Percentiles rank a stretch among this genome's conserved stretches.
Evolutionary conservation across 1,139 yeast species (phyloP).

Genomic region (Pichia sp.): DNA sequence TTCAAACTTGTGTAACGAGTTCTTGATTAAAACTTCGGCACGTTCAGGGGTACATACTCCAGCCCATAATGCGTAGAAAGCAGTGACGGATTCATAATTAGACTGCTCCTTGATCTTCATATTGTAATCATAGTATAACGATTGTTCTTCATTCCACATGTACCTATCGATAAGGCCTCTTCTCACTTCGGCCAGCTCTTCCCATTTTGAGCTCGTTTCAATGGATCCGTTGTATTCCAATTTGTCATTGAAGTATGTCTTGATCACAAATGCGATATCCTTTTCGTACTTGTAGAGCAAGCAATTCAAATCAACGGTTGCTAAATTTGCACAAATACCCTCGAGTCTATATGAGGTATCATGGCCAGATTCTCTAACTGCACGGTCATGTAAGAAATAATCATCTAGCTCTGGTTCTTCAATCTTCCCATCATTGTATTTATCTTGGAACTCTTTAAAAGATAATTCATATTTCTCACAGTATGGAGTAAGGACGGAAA

Average conservation of each 20-base stretch:
- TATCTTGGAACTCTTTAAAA: slow-evolving; percentile 66
- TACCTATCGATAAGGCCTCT: slow-evolving; percentile 60
- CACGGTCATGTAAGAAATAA: slow-evolving; percentile 90
- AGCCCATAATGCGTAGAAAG: slow-evolving; percentile 94
- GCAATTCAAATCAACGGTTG: slow-evolving; percentile 88
- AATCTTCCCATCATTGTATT: slow-evolving; percentile 67
- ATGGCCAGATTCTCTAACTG: slow-evolving; percentile 96
- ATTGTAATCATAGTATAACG: slow-evolving; percentile 85
- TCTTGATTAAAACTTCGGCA: slow-evolving; percentile 60
- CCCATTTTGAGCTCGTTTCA: slow-evolving; percentile 61
- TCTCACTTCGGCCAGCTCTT: slow-evolving; percentile 51
- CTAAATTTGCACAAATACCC: slow-evolving; percentile 85
- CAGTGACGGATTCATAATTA: slow-evolving; percentile 82
- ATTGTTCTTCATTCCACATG: slow-evolving; percentile 81
- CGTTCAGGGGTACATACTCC: slow-evolving; percentile 72
- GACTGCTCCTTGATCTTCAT: slow-evolving; percentile 55
- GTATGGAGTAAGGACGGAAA: slow-evolving; percentile 67
- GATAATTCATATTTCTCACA: slow-evolving; percentile 60
- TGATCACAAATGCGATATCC: slow-evolving; percentile 73
- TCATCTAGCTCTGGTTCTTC: slow-evolving; percentile 80
- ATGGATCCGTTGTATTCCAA: slow-evolving; percentile 41
- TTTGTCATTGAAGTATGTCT: slow-evolving; percentile 52
- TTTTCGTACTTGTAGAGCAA: slow-evolving; percentile 86
- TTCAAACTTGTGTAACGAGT: slow-evolving; percentile 72
- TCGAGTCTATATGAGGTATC: slow-evolving; percentile 92